Percentiles rank a stretch among this genome's conserved stretches.
Evolutionary conservation across 495 filamentous ascomycete genomes (phyloP).

Genomic region (Tetracladium marchalianum): DNA sequence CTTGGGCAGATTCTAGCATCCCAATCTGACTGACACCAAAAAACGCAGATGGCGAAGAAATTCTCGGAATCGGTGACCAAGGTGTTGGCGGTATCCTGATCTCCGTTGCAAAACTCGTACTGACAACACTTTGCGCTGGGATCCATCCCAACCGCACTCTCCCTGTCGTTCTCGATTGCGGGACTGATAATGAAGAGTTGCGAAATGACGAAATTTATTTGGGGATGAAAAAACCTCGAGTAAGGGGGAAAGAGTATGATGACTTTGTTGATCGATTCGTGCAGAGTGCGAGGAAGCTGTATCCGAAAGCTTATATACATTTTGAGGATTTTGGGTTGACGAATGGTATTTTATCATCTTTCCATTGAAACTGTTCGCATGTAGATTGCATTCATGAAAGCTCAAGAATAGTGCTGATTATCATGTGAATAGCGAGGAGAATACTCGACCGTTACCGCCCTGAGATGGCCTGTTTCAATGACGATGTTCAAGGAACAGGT

Average conservation of each 20-base stretch:
- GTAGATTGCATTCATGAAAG: no score
- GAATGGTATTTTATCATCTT: constrained; percentile 26
- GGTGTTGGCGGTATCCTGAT: constrained; percentile 85
- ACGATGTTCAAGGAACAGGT: constrained; percentile 86
- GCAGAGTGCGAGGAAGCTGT: constrained; percentile 51
- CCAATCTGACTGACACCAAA: not conserved
- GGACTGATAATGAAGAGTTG: constrained; percentile 71
- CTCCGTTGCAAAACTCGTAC: constrained; percentile 69
- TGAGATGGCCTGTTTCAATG: constrained; percentile 77
- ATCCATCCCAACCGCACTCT: constrained; percentile 73
- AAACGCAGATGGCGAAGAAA: constrained; percentile 42
- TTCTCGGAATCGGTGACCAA: constrained; percentile 85
- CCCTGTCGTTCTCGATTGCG: constrained; percentile 80
- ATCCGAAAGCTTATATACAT: constrained; percentile 75
- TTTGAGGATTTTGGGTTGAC: constrained; percentile 56
- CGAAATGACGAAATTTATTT: constrained; percentile 76
- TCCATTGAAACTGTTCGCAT: no score
- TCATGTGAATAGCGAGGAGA: constrained; percentile 34
- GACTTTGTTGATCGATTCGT: constrained; percentile 69
- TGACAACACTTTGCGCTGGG: constrained; percentile 78
- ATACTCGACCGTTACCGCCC: constrained; percentile 67
- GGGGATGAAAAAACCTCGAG: constrained; percentile 56
- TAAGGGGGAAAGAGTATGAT: constrained; percentile 67
- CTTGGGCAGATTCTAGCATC: no score
- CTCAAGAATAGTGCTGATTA: not conserved